These are phyloP conservation scores for Saccharomycopsis selenospora DNA, from an alignment of 805 yeast species.

Conservation along the genomic window DNA sequence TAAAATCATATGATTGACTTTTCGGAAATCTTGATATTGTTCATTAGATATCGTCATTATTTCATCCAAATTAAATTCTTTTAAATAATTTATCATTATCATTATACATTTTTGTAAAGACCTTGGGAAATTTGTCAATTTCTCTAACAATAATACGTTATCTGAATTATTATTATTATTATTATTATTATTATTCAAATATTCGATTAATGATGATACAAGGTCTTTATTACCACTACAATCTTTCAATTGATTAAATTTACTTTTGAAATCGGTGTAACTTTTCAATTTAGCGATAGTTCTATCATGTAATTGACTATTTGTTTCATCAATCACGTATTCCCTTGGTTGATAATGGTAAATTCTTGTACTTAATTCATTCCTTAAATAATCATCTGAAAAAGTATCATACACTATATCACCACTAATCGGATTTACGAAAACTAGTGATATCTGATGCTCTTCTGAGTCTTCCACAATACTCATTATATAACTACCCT, in stretches of 20 bases:
- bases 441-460: conserved; percentile 40
- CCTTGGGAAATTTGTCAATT: conserved; percentile 27
- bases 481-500: conserved; percentile 41
- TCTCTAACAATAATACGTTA: conserved; percentile 8
- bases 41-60: background rate
- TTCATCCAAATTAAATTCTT: conserved; percentile 53
- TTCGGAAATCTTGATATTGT: conserved; percentile 40
- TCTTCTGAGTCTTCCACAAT: conserved; percentile 29
- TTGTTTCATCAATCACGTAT: conserved; percentile 45
- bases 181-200: background rate
- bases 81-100: conserved; percentile 46
- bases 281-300: conserved; percentile 24
- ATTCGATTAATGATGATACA: background rate
- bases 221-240: conserved; percentile 19
- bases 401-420: conserved; percentile 69
- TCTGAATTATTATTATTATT: background rate
- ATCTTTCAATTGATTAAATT: conserved; percentile 18
- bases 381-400: conserved; percentile 47
- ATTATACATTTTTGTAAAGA: conserved; percentile 34
- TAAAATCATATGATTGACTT: conserved; percentile 42
- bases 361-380: conserved; percentile 65
- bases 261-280: background rate
- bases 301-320: conserved; percentile 31
- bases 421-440: conserved; percentile 69
- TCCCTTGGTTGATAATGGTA: conserved; percentile 75